Evolutionary conservation across 306 rosid genomes (phyloP), one percentile per base, ranked within the genome.

Genomic region (Macrotyloma uniflorum): DNA sequence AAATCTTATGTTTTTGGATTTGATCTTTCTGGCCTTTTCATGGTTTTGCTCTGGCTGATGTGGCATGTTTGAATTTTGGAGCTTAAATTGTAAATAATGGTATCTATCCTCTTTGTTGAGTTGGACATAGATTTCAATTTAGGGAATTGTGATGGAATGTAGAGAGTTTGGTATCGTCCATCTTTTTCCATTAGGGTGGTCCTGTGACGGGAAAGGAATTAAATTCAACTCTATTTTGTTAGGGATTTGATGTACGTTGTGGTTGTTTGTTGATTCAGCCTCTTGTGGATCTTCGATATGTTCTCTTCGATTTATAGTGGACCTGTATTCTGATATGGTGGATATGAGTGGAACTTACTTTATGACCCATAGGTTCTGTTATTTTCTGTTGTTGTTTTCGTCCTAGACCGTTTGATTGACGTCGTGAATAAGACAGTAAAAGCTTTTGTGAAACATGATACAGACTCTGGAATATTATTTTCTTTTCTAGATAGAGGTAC

Each of bases 201-300:
- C 51, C 33, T 51, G n/a, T 50, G 22, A 49, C 22, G 2, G 5
- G 54, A 33, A 32, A 22, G 18, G 42, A 38, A 36, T 28, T 69
- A 30, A 47, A 49, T 36, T 7, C 6, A 46, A 35, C 15, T 36
- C 53, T 50, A 36, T 28, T 1, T 55, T 66, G 62, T 4, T 54
- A 18, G 23, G 73, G 22, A 7, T 45, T 72, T 81, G 65, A 81
- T 81, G 8, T 24, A 22, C 74, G 0, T 35, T 33, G 16, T 66
- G 28, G 30, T 20, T 74, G 43, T 51, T 46, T 22, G 24, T 53
- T 43, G 63, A 22, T 11, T 74, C 51, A 45, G 57, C 49, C 63
- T 19, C 16, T 51, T 30, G 40, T 28, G 30, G 61, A 51, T 51
- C 11, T 64, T 45, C 4, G 19, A 20, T 20, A 1, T 64, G 35